Percentiles rank a stretch among this genome's conserved stretches.
These are phyloP conservation scores for Coccomyxa sp. DNA, from an alignment of 139 green algal genomes.

Conservation along the genomic window DNA sequence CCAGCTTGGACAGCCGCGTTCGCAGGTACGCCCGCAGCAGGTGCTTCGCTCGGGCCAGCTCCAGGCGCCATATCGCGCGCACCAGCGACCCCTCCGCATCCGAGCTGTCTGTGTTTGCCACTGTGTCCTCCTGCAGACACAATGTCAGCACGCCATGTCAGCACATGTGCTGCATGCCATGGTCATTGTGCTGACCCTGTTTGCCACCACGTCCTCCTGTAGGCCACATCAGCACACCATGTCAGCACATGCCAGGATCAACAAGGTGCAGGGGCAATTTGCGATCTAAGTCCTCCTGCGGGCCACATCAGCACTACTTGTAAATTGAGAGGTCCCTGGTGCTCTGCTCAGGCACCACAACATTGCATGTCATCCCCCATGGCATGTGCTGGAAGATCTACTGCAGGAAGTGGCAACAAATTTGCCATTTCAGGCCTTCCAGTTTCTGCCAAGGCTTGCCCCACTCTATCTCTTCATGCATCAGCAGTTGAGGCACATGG, in stretches of 20 bases:
- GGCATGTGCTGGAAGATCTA: too few species aligned
- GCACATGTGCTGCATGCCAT: neutral
- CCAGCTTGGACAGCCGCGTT: constrained; percentile 30
- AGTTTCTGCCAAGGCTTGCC: too few species aligned
- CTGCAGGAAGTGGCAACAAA: too few species aligned
- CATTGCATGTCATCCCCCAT: too few species aligned
- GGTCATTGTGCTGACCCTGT: neutral
- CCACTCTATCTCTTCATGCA: too few species aligned
- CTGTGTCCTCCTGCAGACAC: neutral
- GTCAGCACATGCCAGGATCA: too few species aligned
- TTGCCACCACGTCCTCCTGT: neutral
- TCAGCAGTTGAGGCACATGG: too few species aligned
- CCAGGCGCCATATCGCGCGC: constrained; percentile 21
- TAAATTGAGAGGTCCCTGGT: neutral
- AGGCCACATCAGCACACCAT: neutral
- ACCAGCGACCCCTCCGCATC: constrained; percentile 10
- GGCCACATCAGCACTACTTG: too few species aligned
- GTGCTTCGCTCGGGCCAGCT: constrained; percentile 35
- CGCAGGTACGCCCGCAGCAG: constrained; percentile 36
- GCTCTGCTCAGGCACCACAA: neutral
- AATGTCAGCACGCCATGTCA: neutral
- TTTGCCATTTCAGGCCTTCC: too few species aligned
- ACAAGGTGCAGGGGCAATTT: too few species aligned
- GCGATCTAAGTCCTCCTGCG: too few species aligned
- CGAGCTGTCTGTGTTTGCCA: neutral